phyloP scores from a whole-genome alignment of 805 yeast species.

The Vanderwaltozyma tropicalis region DNA sequence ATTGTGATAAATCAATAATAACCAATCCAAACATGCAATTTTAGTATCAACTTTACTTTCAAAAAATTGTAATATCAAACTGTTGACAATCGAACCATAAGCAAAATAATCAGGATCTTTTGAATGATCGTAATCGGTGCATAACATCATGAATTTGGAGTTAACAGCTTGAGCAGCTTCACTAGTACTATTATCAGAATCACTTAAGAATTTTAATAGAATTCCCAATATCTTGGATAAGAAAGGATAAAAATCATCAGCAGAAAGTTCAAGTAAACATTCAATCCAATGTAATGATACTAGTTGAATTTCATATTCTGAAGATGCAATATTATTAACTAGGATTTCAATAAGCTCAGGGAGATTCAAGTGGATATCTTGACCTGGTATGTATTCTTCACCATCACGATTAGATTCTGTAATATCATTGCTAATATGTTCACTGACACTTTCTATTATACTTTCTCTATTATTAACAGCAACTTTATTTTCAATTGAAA shows the following conservation, averaged over 20 bases:
- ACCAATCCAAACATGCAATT: slow-evolving; percentile 82
- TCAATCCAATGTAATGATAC: slow-evolving; percentile 78
- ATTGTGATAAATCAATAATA: slow-evolving; percentile 65
- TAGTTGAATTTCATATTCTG: slow-evolving; percentile 65
- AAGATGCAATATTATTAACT: slow-evolving; percentile 66
- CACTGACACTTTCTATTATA: no score
- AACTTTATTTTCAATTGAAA: no score
- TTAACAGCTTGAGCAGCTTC: slow-evolving; percentile 50
- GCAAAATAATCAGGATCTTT: slow-evolving; percentile 19
- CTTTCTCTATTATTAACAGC: no score
- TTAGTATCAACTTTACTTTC: slow-evolving; percentile 74
- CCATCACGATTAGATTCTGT: no score
- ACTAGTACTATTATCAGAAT: slow-evolving; percentile 38
- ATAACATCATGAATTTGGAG: slow-evolving; percentile 42
- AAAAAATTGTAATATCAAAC: slow-evolving; percentile 59
- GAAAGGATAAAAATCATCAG: slow-evolving; percentile 61
- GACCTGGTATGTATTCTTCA: slow-evolving; percentile 58
- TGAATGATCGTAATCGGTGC: slow-evolving; percentile 18
- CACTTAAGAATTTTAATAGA: slow-evolving; percentile 52
- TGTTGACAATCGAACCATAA: slow-evolving; percentile 51
- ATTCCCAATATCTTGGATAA: slow-evolving; percentile 68
- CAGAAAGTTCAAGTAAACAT: slow-evolving; percentile 56
- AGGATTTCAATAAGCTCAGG: slow-evolving; percentile 72
- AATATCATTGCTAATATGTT: no score
- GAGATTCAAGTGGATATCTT: slow-evolving; percentile 72